Conservation (phyloP, 2,329 filamentous ascomycete genomes). For the Cladosporium sp. region DNA sequence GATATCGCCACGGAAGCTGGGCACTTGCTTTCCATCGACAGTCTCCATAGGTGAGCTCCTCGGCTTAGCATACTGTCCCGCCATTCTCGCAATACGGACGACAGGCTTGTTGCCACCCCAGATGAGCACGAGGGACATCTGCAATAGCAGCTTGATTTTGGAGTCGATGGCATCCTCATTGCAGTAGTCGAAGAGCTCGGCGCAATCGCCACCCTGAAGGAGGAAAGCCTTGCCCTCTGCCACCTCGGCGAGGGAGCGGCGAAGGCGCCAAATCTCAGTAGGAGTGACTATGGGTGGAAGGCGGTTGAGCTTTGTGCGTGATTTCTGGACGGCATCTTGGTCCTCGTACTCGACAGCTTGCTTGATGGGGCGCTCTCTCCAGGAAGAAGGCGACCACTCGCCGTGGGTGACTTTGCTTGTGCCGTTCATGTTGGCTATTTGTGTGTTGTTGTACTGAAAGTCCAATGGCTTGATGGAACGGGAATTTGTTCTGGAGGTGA, state of each 20-base stretch:
- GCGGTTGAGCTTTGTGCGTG: conserved; percentile 64
- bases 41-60: conserved; percentile 85
- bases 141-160: conserved; percentile 93
- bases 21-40: conserved; percentile 76
- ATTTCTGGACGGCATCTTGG: conserved; percentile 58
- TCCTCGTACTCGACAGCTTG: conserved; percentile 73
- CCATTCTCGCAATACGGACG: conserved; percentile 92
- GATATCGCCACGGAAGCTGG: conserved; percentile 93
- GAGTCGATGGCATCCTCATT: conserved; percentile 85
- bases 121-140: conserved; percentile 95
- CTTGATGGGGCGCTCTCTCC: conserved; percentile 77
- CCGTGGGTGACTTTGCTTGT: not conserved
- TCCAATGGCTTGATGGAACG: not conserved
- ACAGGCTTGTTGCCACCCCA: conserved; percentile 83
- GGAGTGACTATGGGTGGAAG: conserved; percentile 80
- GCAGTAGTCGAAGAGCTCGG: conserved; percentile 97
- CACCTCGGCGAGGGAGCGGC: conserved; percentile 77
- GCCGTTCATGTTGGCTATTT: conserved; percentile 20
- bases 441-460: not conserved
- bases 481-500: not conserved
- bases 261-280: conserved; percentile 77
- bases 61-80: conserved; percentile 96
- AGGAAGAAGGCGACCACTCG: conserved; percentile 66
- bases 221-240: conserved; percentile 90
- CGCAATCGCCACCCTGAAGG: conserved; percentile 94